Conservation (phyloP, 2,329 filamentous ascomycete species). For the Domatiomyces globalis region DNA sequence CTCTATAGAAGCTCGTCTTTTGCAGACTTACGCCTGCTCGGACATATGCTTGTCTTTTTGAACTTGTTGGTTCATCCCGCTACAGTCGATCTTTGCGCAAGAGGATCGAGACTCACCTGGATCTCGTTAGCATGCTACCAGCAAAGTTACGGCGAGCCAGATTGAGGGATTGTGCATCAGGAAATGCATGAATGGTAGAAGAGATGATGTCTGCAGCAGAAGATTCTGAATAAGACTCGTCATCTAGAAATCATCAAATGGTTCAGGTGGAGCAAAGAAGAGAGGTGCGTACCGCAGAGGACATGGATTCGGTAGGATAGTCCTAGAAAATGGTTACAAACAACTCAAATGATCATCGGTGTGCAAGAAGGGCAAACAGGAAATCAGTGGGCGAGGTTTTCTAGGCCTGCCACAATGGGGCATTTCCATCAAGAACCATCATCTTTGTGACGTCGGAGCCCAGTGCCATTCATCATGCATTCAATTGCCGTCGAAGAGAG, state of each 20-base stretch:
- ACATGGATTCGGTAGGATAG: background rate
- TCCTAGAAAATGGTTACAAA: background rate
- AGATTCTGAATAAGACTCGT: slow-evolving; percentile 50
- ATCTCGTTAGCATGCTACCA: background rate
- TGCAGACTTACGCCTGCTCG: slow-evolving; percentile 43
- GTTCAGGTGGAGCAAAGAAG: slow-evolving; percentile 7
- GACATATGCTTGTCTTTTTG: slow-evolving; percentile 97
- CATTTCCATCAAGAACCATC: slow-evolving; percentile 64
- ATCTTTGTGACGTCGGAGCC: slow-evolving; percentile 61
- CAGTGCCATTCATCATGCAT: slow-evolving; percentile 87
- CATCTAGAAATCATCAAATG: slow-evolving; percentile 44
- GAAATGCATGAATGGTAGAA: slow-evolving; percentile 48
- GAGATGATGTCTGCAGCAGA: slow-evolving; percentile 45
- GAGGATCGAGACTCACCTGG: background rate
- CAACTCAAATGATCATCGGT: background rate
- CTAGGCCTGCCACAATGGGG: slow-evolving; percentile 94
- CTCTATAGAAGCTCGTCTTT: slow-evolving; percentile 38
- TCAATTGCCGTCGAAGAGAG: slow-evolving; percentile 9
- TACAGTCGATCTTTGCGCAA: background rate
- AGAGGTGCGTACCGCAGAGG: slow-evolving; percentile 7
- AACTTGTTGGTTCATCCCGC: slow-evolving; percentile 67
- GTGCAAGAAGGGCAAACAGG: background rate
- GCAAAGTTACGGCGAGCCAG: background rate
- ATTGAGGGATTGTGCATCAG: slow-evolving; percentile 13
- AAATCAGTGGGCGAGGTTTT: slow-evolving; percentile 98